phyloP scores from a whole-genome alignment of 495 filamentous ascomycete genomes.

The Extremus antarcticus region DNA sequence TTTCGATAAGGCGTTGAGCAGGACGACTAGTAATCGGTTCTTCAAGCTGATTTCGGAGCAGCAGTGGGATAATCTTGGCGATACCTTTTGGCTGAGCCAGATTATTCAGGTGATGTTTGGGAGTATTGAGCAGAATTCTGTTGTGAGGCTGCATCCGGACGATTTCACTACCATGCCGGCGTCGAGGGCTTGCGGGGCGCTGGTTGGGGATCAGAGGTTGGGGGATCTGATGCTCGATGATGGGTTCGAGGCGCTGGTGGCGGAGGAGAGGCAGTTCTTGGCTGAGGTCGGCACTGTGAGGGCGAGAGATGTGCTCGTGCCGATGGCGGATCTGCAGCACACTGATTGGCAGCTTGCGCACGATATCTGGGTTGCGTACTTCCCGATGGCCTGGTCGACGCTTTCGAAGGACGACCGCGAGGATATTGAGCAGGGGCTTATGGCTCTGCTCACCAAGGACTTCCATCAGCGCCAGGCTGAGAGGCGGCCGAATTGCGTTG shows the following conservation, averaged over 20 bases:
- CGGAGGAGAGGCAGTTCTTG: slow-evolving; percentile 68
- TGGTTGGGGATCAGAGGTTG: slow-evolving; percentile 61
- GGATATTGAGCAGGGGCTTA: slow-evolving; percentile 84
- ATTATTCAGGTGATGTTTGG: slow-evolving; percentile 85
- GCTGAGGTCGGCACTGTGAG: slow-evolving; percentile 72
- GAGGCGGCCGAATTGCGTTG: slow-evolving; percentile 86
- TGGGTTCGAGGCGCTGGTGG: slow-evolving; percentile 68
- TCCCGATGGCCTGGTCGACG: slow-evolving; percentile 87
- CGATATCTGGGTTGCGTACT: slow-evolving; percentile 79
- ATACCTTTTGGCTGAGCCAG: slow-evolving; percentile 94
- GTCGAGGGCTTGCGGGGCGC: slow-evolving; percentile 56
- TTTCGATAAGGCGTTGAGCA: slow-evolving; percentile 82
- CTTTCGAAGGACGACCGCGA: slow-evolving; percentile 74
- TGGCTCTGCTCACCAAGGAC: slow-evolving; percentile 79
- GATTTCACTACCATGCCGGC: slow-evolving; percentile 70
- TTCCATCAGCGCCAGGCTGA: slow-evolving; percentile 91
- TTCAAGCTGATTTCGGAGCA: slow-evolving; percentile 84
- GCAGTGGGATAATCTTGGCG: slow-evolving; percentile 90
- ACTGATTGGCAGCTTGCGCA: slow-evolving; percentile 68
- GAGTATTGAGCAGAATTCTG: slow-evolving; percentile 71
- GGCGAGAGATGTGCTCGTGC: slow-evolving; percentile 77
- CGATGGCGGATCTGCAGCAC: slow-evolving; percentile 89
- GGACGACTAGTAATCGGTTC: slow-evolving; percentile 72
- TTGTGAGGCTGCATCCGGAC: slow-evolving; percentile 63
- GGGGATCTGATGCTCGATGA: slow-evolving; percentile 65